Base-by-base conservation (phyloP, 2,329 filamentous ascomycete species). In the Sordariomycetes sp. region DNA sequence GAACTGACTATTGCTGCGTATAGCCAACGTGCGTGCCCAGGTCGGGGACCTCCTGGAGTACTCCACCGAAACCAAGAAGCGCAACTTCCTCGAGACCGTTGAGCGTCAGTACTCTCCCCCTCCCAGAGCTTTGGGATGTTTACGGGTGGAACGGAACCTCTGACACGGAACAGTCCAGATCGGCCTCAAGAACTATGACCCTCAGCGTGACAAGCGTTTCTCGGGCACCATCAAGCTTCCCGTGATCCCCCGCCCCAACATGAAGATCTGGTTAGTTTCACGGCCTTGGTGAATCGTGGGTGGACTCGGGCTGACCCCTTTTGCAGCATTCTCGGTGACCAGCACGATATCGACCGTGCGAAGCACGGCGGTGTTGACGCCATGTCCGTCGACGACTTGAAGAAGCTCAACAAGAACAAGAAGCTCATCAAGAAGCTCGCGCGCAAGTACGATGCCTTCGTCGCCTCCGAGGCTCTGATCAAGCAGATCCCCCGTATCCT, bases 331-430 rank as follows among this genome's bases (percentile, higher is more conserved):
- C 76, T 85, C 61, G 81, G 81, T 81, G 81, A 85, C 78, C 81
- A 84, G 87, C 93, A 97, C 85, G 94, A 99, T 85, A 95, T 99
- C 74, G 94, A 99, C 78, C 92, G 94, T 85, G 93, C 94, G 74
- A 99, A 99, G 88, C 94, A 99, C 85, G 89, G 91, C 73, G 93
- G 91, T 76, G 86, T 97, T 69, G 94, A 99, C 75, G 91, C 93
- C 81, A 97, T 97, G 94, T 96, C 90, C 72, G 79, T 90, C 67
- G 94, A 99, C 72, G 94, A 99, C 79, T 81, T 99, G 81, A 99
- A 99, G 90, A 99, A 99, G 89, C 90, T 99, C 69, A 99, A 99
- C 89, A 99, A 99, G 90, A 99, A 99, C 90, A 97, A 99, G 90
- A 99, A 99, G 89, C 88, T 97, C 73, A 97, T 99, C 88, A 99